Evolutionary conservation across 2,329 filamentous ascomycete species (phyloP), one percentile per base, ranked within the genome.

Genomic region (Paraphaeosphaeria sporulosa): DNA sequence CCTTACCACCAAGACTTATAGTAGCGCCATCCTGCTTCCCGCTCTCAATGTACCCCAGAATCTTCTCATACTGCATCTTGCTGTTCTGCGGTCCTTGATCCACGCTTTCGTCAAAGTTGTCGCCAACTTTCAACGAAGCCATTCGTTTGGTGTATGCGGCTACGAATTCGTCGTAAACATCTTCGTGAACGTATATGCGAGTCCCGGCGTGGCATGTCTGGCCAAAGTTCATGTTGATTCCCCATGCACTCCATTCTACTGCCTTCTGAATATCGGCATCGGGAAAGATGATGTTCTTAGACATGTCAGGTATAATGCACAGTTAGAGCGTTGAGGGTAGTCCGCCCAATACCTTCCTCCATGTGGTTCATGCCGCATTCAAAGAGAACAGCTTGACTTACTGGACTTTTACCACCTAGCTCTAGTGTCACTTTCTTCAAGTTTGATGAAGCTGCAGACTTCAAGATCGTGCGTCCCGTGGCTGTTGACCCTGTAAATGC

Each of bases 71-170:
- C 81, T 96, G 92, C 55, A 93, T 82, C 81, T 95, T 85, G 67
- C 89, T 92, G 74, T 95, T 89, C 82, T 95, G 92, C 38, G 93
- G 92, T 54, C 92, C 93, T 80, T 95, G 92, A 90, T 94, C 94
- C 67, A 91, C 94, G 64, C 90, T 85, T 67, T 85, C 77, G 71
- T 86, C 82, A 84, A 95, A 94, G 64, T 92, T 93, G 83, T 95
- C 90, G 69, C 92, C 92, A 67, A 96, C 90, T 71, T 88, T 85
- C 85, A 94, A 94, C 80, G 86, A 78, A 70, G 83, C 73, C 42
- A 91, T 90, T 55, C 91, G 88, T 81, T 87, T 85, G 87, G 91
- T 93, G 87, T 95, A 95, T 54, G 87, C 85, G 70, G 85, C 84
- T 54, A 96, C 79, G 81, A 96, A 96, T 84, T 93, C 90, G 83